These are phyloP conservation scores for Pneumocystis wakefieldiae DNA, from an alignment of 1,139 yeast genomes.

Conservation along the genomic window DNA sequence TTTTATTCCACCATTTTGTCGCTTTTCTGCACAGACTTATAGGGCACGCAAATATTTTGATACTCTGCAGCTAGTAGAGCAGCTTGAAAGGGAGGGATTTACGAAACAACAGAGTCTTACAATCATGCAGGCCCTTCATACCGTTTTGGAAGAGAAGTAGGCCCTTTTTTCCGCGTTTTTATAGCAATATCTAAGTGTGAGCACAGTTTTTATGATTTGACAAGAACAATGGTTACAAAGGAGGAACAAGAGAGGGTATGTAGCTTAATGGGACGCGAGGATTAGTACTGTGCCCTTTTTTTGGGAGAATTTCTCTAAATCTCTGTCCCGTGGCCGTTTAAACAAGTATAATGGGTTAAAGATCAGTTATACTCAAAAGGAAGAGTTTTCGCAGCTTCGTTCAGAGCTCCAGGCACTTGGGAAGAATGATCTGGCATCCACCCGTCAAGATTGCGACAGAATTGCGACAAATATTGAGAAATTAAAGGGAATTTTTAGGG, in stretches of 20 bases:
- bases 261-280: neutral
- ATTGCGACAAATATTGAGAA: constrained; percentile 75
- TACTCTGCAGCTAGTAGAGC: constrained; percentile 59
- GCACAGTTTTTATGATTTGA: constrained; percentile 4
- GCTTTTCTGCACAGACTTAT: neutral
- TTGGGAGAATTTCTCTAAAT: no score
- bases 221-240: constrained; percentile 7
- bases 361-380: constrained; percentile 86
- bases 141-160: constrained; percentile 50
- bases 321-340: neutral
- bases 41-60: constrained; percentile 38
- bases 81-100: constrained; percentile 58
- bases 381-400: constrained; percentile 83
- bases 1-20: no score
- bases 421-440: constrained; percentile 64
- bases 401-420: constrained; percentile 85
- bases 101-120: constrained; percentile 63
- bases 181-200: constrained; percentile 39
- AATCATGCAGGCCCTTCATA: constrained; percentile 58
- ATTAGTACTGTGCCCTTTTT: no score
- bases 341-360: constrained; percentile 30
- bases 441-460: constrained; percentile 78
- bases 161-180: constrained; percentile 39
- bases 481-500: constrained; percentile 67
- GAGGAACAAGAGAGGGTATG: constrained; percentile 9